Conservation (phyloP, 2,329 filamentous ascomycete species). For the Cyanodermella asteris region DNA sequence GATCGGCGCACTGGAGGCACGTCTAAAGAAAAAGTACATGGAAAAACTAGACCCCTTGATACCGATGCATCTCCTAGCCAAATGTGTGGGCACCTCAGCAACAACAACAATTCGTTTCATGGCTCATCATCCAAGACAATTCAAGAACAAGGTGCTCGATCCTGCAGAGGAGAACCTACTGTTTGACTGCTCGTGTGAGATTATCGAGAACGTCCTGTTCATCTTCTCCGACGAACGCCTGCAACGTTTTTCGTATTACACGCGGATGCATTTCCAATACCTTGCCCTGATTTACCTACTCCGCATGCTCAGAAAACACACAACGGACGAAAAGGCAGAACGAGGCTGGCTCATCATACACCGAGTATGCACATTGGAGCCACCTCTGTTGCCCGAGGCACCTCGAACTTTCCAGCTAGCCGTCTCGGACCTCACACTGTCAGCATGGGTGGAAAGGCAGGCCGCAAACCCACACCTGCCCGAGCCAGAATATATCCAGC, state of each 20-base stretch:
- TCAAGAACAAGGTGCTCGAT: conserved; percentile 12
- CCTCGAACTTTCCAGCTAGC: no score
- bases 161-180: conserved; percentile 16
- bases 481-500: no score
- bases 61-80: conserved; percentile 23
- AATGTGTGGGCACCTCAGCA: conserved; percentile 21
- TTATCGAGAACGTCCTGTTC: conserved; percentile 20
- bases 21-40: conserved; percentile 16
- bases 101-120: conserved; percentile 22
- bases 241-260: conserved; percentile 23
- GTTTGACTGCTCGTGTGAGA: conserved; percentile 19
- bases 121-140: conserved; percentile 23
- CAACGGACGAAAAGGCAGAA: conserved; percentile 15
- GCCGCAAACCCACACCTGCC: no score
- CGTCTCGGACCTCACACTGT: no score
- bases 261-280: conserved; percentile 28
- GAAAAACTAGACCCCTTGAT: conserved; percentile 17
- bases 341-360: conserved; percentile 25
- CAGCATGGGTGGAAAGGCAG: no score
- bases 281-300: conserved; percentile 30
- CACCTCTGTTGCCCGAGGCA: conserved; percentile 15
- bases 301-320: conserved; percentile 18
- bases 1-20: conserved; percentile 16
- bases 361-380: conserved; percentile 21
- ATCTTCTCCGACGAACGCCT: conserved; percentile 17